Percentiles rank a stretch among this genome's conserved stretches.
Evolutionary conservation across 805 yeast genomes (phyloP).

Genomic region (Naumovozyma dairenensis): DNA sequence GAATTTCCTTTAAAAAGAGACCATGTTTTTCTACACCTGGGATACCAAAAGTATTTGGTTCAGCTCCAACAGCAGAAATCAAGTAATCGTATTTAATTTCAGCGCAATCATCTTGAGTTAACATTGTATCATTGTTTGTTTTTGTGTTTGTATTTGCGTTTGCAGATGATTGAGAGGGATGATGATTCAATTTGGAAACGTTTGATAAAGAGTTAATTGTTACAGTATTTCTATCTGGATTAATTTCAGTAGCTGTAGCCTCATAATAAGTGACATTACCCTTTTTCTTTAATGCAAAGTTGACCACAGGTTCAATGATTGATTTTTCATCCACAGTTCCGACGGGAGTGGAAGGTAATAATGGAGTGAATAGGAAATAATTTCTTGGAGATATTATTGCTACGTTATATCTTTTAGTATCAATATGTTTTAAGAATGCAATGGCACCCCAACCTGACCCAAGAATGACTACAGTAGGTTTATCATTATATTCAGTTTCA

Average conservation of each 20-base stretch:
- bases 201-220: constrained; percentile 42
- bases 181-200: constrained; percentile 21
- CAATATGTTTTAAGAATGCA: constrained; percentile 72
- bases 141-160: too few relatives aligned
- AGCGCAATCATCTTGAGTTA: constrained; percentile 32
- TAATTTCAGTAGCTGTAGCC: constrained; percentile 82
- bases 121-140: constrained; percentile 22
- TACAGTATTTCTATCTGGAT: constrained; percentile 61
- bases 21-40: constrained; percentile 85
- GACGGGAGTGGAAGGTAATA: constrained; percentile 86
- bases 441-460: constrained; percentile 96
- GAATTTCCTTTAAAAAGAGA: constrained; percentile 78
- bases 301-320: constrained; percentile 87
- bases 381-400: constrained; percentile 86
- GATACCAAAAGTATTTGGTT: constrained; percentile 86
- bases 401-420: constrained; percentile 80
- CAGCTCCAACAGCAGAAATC: constrained; percentile 88
- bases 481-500: constrained; percentile 24
- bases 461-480: constrained; percentile 47
- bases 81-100: constrained; percentile 67
- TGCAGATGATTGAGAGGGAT: constrained; percentile 14
- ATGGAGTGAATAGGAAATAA: constrained; percentile 87
- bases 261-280: constrained; percentile 78
- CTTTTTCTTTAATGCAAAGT: constrained; percentile 67
- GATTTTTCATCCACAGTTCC: constrained; percentile 88